These are phyloP conservation scores for Neofusicoccum umdonicola DNA, from an alignment of 2,329 filamentous ascomycete genomes.

Conservation along the genomic window DNA sequence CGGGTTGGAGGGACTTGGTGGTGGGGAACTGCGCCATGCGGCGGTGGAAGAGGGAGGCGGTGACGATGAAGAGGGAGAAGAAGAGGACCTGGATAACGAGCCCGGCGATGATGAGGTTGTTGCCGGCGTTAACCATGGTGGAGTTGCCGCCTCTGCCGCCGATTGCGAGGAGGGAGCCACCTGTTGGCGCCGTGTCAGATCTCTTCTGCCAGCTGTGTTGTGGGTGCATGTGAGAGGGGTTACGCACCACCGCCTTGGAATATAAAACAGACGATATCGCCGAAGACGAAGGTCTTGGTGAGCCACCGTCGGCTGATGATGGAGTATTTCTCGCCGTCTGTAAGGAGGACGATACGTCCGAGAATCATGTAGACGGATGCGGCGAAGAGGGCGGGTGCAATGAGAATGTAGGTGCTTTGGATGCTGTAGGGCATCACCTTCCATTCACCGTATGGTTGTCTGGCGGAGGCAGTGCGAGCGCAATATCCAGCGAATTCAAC, in stretches of 20 bases:
- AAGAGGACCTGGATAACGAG: slow-evolving; percentile 52
- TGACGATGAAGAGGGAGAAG: slow-evolving; percentile 49
- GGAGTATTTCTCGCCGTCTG: slow-evolving; percentile 33
- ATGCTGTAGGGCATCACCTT: slow-evolving; percentile 44
- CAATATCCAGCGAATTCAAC: slow-evolving; percentile 54
- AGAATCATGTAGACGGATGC: slow-evolving; percentile 47
- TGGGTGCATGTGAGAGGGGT: too few species aligned
- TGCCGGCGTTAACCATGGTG: slow-evolving; percentile 23
- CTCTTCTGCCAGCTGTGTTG: too few species aligned
- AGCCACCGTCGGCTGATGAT: slow-evolving; percentile 35
- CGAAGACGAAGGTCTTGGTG: slow-evolving; percentile 44
- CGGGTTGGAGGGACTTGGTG: background rate
- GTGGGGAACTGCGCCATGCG: slow-evolving; percentile 24
- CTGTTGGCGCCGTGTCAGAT: too few species aligned
- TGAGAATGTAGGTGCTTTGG: slow-evolving; percentile 44
- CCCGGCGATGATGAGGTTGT: slow-evolving; percentile 48
- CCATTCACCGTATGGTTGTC: slow-evolving; percentile 27
- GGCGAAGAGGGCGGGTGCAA: slow-evolving; percentile 49
- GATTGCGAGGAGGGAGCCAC: too few species aligned
- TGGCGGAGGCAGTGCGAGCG: slow-evolving; percentile 34
- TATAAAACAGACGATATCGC: slow-evolving; percentile 42
- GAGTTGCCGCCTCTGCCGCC: too few species aligned
- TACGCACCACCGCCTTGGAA: slow-evolving; percentile 30
- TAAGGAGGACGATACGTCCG: slow-evolving; percentile 37
- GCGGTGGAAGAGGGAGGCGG: slow-evolving; percentile 26